Percentiles rank a stretch among this genome's conserved stretches.
These are phyloP conservation scores for Blastomyces gilchristii DNA, from an alignment of 2,329 filamentous ascomycete genomes.

Conservation along the genomic window DNA sequence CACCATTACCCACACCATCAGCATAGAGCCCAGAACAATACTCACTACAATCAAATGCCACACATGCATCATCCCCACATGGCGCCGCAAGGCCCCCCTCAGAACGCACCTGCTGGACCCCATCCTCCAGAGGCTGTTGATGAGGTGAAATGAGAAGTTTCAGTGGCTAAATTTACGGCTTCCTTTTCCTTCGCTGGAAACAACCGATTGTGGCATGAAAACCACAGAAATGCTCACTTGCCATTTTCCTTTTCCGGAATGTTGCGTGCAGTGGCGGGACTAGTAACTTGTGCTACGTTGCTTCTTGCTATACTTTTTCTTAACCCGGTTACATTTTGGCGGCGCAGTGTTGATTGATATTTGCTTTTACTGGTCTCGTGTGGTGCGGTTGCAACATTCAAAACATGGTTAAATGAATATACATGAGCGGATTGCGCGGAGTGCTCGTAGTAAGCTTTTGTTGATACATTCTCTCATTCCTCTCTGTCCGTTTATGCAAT, in stretches of 20 bases:
- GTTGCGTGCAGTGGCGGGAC: constrained; percentile 5
- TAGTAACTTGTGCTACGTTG: constrained; percentile 6
- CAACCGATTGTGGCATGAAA: background rate
- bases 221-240: background rate
- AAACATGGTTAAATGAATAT: constrained; percentile 8
- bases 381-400: constrained; percentile 9
- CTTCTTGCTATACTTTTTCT: constrained; percentile 6
- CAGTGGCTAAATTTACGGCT: background rate
- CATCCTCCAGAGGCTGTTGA: constrained; percentile 37
- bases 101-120: constrained; percentile 26
- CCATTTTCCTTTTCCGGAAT: constrained; percentile 6
- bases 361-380: constrained; percentile 8
- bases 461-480: background rate
- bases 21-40: constrained; percentile 48
- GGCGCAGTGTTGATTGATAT: constrained; percentile 8
- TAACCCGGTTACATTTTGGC: background rate
- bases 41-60: constrained; percentile 44
- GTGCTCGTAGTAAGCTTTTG: constrained; percentile 1
- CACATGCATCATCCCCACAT: constrained; percentile 35
- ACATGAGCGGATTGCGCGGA: background rate
- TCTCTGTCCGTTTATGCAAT: background rate
- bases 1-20: constrained; percentile 53
- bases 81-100: constrained; percentile 21
- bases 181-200: background rate
- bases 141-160: constrained; percentile 38